Percentiles rank a stretch among this genome's conserved stretches.
phyloP scores from a whole-genome alignment of 1,284 basidiomycete species.

The Pseudomicrostroma phylloplanum region DNA sequence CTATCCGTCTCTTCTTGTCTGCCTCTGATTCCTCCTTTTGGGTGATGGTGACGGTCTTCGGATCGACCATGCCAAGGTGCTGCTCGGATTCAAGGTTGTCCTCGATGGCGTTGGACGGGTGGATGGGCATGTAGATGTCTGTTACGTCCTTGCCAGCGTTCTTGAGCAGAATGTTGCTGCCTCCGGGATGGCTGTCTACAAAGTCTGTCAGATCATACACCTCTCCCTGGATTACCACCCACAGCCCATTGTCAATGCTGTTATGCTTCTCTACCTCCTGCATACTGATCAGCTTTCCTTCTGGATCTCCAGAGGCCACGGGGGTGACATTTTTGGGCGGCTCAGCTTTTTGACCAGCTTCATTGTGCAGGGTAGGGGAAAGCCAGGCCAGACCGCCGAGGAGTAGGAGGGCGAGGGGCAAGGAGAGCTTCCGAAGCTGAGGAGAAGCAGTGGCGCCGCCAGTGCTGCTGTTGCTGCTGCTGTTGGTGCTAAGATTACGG shows the following conservation, averaged over 20 bases:
- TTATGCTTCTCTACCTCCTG: constrained; percentile 37
- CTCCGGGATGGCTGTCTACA: constrained; percentile 71
- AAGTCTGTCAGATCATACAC: constrained; percentile 67
- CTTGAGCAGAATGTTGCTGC: constrained; percentile 67
- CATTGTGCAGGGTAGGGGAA: no score
- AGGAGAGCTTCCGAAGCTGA: no score
- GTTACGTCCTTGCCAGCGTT: constrained; percentile 76
- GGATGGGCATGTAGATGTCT: constrained; percentile 65
- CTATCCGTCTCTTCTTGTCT: constrained; percentile 60
- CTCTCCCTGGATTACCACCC: constrained; percentile 45
- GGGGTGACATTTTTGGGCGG: neutral
- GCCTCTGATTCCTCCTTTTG: constrained; percentile 66
- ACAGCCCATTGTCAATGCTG: constrained; percentile 27
- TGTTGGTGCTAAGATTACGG: no score
- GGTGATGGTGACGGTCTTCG: constrained; percentile 58
- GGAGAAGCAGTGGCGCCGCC: no score
- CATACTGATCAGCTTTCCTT: constrained; percentile 26
- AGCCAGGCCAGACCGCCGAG: no score
- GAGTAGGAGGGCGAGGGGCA: no score
- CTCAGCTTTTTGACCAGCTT: no score
- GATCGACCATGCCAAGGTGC: constrained; percentile 66
- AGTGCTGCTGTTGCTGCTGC: no score
- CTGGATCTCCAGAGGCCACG: neutral
- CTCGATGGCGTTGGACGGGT: constrained; percentile 65
- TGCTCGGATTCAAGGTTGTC: constrained; percentile 63